phyloP scores from a whole-genome alignment of 2,329 filamentous ascomycete species.

The Apiospora phragmitis region DNA sequence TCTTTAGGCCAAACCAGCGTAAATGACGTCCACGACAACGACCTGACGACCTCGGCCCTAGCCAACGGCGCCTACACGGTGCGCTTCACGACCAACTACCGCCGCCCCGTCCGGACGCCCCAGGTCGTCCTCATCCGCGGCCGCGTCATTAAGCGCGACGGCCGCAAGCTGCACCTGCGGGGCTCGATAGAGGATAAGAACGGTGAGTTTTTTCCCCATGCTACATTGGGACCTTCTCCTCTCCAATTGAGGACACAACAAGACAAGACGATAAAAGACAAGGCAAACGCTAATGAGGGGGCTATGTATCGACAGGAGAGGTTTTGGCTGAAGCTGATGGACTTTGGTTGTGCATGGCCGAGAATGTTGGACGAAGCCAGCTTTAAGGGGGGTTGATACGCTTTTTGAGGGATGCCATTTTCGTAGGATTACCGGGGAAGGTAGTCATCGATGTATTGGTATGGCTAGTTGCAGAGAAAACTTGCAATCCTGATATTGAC shows the following conservation, averaged over 20 bases:
- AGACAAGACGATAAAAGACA: too few species aligned
- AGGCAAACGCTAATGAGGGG: neutral
- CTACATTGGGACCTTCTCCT: too few species aligned
- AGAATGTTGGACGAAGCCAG: slow-evolving; percentile 20
- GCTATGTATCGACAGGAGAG: slow-evolving; percentile 17
- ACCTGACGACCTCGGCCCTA: slow-evolving; percentile 11
- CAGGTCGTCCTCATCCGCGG: slow-evolving; percentile 26
- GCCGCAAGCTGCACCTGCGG: slow-evolving; percentile 25
- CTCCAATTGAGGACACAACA: too few species aligned
- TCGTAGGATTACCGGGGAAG: neutral
- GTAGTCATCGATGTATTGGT: neutral
- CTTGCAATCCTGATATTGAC: neutral
- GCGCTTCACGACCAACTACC: slow-evolving; percentile 27
- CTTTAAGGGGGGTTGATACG: slow-evolving; percentile 12
- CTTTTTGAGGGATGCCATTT: neutral
- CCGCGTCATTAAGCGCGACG: slow-evolving; percentile 26
- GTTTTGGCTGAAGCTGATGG: slow-evolving; percentile 23
- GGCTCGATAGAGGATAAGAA: slow-evolving; percentile 30
- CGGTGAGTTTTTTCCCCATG: slow-evolving; percentile 22
- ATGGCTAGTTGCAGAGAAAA: neutral
- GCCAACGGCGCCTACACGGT: slow-evolving; percentile 28
- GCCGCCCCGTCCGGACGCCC: slow-evolving; percentile 26
- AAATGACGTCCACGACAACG: neutral
- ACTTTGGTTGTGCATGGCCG: slow-evolving; percentile 20
- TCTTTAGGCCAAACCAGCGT: neutral